Percentiles rank a stretch among this genome's conserved stretches.
Conservation (phyloP, 805 yeast species). For the Diddensiella santjacobensis region DNA sequence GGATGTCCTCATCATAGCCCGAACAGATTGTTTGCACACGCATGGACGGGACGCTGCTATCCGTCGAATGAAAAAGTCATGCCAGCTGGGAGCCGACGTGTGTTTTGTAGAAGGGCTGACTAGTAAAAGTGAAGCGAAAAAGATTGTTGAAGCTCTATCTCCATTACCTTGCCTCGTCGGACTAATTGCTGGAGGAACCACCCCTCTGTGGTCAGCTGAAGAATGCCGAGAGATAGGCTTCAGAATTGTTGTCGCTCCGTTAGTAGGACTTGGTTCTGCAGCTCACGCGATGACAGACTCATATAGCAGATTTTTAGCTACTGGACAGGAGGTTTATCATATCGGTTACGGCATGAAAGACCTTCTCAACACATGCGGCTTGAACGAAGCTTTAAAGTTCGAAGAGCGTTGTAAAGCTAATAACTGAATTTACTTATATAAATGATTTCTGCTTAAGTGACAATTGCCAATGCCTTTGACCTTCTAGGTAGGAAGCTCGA, state of each 20-base stretch:
- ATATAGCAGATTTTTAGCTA: not conserved
- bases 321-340: slow-evolving; percentile 1
- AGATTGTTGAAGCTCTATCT: slow-evolving; percentile 2
- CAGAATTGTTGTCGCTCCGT: slow-evolving; percentile 10
- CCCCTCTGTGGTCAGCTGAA: slow-evolving; percentile 8
- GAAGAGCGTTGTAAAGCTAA: not conserved
- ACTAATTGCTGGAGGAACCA: slow-evolving; percentile 6
- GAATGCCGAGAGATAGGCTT: slow-evolving; percentile 7
- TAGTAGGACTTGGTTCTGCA: slow-evolving; percentile 7
- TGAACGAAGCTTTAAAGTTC: not conserved
- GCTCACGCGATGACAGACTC: not conserved
- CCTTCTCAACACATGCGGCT: not conserved
- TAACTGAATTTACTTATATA: not conserved
- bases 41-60: slow-evolving; percentile 11
- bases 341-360: not conserved
- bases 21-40: slow-evolving; percentile 8
- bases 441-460: not conserved
- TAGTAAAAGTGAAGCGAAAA: slow-evolving; percentile 7
- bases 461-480: too few species aligned
- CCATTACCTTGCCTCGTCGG: slow-evolving; percentile 11
- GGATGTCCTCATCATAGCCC: slow-evolving; percentile 12
- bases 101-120: slow-evolving; percentile 12
- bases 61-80: slow-evolving; percentile 1
- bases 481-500: not conserved
- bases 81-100: slow-evolving; percentile 10